Evolutionary conservation across 495 filamentous ascomycete genomes (phyloP).

Genomic region (Thermochaetoides thermophila): DNA sequence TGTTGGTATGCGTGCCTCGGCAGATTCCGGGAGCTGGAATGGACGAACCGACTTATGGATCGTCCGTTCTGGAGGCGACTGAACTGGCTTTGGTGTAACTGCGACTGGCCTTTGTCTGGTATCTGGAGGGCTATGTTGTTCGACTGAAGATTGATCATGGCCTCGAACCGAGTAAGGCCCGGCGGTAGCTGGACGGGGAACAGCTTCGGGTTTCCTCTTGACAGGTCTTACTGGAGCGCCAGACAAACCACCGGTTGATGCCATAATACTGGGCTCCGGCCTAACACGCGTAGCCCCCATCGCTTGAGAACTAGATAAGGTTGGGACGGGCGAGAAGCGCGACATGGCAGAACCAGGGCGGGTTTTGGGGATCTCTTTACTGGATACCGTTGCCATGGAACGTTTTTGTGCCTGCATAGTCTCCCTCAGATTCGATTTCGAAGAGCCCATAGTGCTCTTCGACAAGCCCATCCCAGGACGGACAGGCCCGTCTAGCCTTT

Average conservation of each 20-base stretch:
- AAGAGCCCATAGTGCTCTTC: constrained; percentile 39
- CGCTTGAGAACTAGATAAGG: too few relatives aligned
- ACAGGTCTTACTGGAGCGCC: constrained; percentile 41
- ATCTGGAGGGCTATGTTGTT: constrained; percentile 25
- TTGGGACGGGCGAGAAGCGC: constrained; percentile 39
- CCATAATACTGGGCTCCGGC: too few relatives aligned
- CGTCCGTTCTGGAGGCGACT: constrained; percentile 29
- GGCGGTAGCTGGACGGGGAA: constrained; percentile 38
- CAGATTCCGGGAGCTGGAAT: constrained; percentile 28
- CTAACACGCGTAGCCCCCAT: too few relatives aligned
- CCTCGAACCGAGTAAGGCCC: constrained; percentile 42
- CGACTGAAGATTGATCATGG: constrained; percentile 26
- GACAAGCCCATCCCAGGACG: constrained; percentile 40
- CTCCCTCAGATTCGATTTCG: constrained; percentile 51
- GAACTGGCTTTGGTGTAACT: constrained; percentile 28
- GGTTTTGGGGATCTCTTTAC: constrained; percentile 46
- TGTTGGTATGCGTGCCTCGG: constrained; percentile 26
- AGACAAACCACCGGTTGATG: constrained; percentile 38
- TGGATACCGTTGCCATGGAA: constrained; percentile 37
- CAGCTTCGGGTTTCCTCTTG: constrained; percentile 33
- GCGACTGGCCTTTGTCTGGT: constrained; percentile 20
- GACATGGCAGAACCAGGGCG: constrained; percentile 66
- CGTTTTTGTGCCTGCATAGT: constrained; percentile 75
- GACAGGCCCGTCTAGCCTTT: constrained; percentile 25
- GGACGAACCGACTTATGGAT: constrained; percentile 24